These are phyloP conservation scores for Acanthamoeba rhysodes DNA, from an alignment of 208 protist species.

Conservation along the genomic window DNA sequence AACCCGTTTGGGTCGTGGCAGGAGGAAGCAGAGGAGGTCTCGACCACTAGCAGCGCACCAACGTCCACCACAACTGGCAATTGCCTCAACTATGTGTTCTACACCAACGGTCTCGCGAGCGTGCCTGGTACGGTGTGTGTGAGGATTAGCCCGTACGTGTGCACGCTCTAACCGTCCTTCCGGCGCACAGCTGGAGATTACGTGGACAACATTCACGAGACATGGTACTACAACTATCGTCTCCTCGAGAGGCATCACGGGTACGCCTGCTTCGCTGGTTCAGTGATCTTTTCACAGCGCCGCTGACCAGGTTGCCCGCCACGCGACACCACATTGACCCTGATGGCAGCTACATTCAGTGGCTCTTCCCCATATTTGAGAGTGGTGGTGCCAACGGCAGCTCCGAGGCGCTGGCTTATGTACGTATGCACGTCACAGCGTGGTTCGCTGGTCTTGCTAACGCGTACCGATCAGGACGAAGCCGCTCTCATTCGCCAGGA, in stretches of 20 bases:
- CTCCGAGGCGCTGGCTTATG: background rate
- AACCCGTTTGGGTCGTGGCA: too few relatives aligned
- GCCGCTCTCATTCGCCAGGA: background rate
- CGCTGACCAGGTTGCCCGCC: too few relatives aligned
- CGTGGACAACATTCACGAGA: slow-evolving; percentile 42
- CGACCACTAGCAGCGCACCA: too few relatives aligned
- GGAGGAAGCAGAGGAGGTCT: too few relatives aligned
- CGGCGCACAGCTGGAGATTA: slow-evolving; percentile 12
- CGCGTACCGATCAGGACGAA: background rate
- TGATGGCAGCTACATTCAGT: slow-evolving; percentile 60
- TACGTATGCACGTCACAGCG: background rate
- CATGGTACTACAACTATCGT: slow-evolving; percentile 52
- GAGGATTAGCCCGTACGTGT: background rate
- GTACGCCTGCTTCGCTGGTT: background rate
- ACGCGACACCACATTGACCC: too few relatives aligned
- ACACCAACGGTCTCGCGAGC: background rate
- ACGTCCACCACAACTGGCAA: too few relatives aligned
- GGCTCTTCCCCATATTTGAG: slow-evolving; percentile 67
- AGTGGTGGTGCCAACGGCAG: slow-evolving; percentile 10
- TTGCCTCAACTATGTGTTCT: slow-evolving; percentile 5
- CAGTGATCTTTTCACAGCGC: too few relatives aligned
- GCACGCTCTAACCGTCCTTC: background rate
- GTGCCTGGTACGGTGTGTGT: background rate
- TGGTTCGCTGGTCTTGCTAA: background rate
- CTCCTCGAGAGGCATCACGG: slow-evolving; percentile 46